Evolutionary conservation across 768 basidiomycete species (phyloP), one percentile per base, ranked within the genome.

Genomic region (Pleurotus eryngii): DNA sequence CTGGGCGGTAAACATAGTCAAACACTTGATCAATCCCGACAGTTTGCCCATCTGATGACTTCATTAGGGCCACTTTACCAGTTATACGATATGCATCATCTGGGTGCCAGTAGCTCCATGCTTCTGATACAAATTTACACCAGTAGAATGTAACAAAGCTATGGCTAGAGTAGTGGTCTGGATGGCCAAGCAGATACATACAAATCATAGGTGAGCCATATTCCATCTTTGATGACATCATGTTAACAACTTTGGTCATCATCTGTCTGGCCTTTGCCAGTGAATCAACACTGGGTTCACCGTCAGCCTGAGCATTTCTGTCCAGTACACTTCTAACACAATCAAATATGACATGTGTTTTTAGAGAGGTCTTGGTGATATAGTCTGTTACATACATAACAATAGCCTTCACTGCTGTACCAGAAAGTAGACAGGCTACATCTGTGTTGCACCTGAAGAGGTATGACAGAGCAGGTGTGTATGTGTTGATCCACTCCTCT

Each of bases 381-480:
- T 72, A 70, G 48, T 71, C 69, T 2, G 69, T 58, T 14, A 75
- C 63, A 64, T 76, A 75, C 5, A 67, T 64, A 1, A 73, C 59
- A 1, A 72, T 61, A 7, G 70, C 68, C 26, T 73, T 71, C 1
- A 76, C 60, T 1, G 69, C 62, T 3, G 71, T 74, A 0, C 74
- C 71, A 4, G 71, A 74, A 4, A 68, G 47, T 3, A 75, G 49
- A 51, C 65, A 64, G 0, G 66, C 69, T 0, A 68, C 64, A 61
- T 75, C 70, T 4, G 70, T 67, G 35, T 76, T 76, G 39, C 69
- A 70, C 2, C 69, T 14, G 2, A 70, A n/a, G 0, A 68, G 38
- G 48, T 70, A 72, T 1, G 70, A 63, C 0, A 73, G 4, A 1
- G 51, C n/a, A 3, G 63, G 56, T 0, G 65, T 66, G 14, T 68